These are phyloP conservation scores for Rhododendron molle DNA, from an alignment of 148 eudicot species.

Conservation along the genomic window DNA sequence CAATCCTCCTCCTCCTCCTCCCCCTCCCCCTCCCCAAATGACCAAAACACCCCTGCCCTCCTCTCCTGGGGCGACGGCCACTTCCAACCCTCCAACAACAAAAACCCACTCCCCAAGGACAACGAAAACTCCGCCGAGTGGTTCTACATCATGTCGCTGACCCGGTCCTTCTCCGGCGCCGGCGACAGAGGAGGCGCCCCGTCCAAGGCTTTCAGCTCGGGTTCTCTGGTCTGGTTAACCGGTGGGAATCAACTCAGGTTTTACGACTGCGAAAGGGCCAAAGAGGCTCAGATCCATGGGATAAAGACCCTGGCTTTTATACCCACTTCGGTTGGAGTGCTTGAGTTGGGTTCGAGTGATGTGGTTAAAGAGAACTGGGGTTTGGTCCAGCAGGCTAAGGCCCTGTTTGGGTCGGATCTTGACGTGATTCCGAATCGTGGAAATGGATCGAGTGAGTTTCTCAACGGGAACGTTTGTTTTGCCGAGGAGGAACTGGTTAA, in stretches of 20 bases:
- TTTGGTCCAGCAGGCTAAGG: slow-evolving; percentile 45
- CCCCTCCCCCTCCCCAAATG: slow-evolving; percentile 6
- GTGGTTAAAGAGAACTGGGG: slow-evolving; percentile 46
- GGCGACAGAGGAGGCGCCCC: slow-evolving; percentile 31
- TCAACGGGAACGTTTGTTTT: slow-evolving; percentile 11
- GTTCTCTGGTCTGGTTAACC: slow-evolving; percentile 49
- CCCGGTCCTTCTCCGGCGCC: slow-evolving; percentile 24
- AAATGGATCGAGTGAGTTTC: background rate
- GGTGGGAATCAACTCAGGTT: slow-evolving; percentile 41
- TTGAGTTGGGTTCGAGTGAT: slow-evolving; percentile 61
- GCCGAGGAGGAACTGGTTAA: background rate
- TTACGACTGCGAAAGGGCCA: slow-evolving; percentile 62
- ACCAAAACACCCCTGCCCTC: slow-evolving; percentile 17
- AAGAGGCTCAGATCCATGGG: slow-evolving; percentile 69
- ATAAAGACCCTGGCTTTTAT: slow-evolving; percentile 56
- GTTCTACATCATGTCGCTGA: slow-evolving; percentile 66
- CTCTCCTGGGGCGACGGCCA: slow-evolving; percentile 71
- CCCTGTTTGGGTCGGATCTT: slow-evolving; percentile 29
- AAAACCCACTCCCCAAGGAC: background rate
- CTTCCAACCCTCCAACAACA: slow-evolving; percentile 25
- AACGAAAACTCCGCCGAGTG: slow-evolving; percentile 41
- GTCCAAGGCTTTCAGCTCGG: slow-evolving; percentile 48
- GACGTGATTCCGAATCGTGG: background rate
- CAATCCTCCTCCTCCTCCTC: slow-evolving; percentile 19
- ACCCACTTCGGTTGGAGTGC: slow-evolving; percentile 51